Base-by-base conservation (phyloP, 2,329 filamentous ascomycete species). In the Corinectria fuckeliana region DNA sequence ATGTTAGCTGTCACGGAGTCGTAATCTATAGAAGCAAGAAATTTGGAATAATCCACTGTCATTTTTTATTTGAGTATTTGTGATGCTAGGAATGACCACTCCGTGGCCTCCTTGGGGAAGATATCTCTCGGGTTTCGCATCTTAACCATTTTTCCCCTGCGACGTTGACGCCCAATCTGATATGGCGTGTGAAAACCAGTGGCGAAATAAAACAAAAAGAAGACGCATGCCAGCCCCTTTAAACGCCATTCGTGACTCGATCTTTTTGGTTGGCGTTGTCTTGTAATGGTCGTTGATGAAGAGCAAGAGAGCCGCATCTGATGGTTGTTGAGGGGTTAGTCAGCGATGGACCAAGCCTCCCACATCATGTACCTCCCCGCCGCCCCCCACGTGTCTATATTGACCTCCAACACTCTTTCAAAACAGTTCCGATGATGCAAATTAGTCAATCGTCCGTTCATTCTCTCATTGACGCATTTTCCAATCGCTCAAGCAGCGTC, bases 401-500 rank as follows among this genome's bases (percentile, higher is more conserved):
- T 45, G 45, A 25, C 25, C 28, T 54, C 47, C 58, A 54, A 47
- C 36, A 18, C 38, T 58, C 36, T 38, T 58, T 23, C 34, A 55
- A 28, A 59, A 9, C 7, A 18, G 39, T 39, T 50, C 52, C 36
- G 26, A 39, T 56, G 32, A 59, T 50, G 62, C 65, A 58, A 57
- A 59, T 63, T 49, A 48, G 26, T 57, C 60, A 20, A 59, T 68
- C 66, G 67, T 63, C 58, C 45, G n/a, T 61, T 63, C 44, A 42
- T 66, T 56, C 56, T 60, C 49, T 68, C 63, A 50, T 65, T 58
- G 57, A 60, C 49, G 38, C 38, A 16, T 34, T 32, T 32, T 50
- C 10, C 11, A 28, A 32, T 41, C 28, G 49, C 60, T 78, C 73
- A 94, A 71, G 93, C 93, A 64, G 93, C 92, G 77, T 92, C 92